phyloP scores from a whole-genome alignment of 768 basidiomycete species.

The Tulasnella sp. region DNA sequence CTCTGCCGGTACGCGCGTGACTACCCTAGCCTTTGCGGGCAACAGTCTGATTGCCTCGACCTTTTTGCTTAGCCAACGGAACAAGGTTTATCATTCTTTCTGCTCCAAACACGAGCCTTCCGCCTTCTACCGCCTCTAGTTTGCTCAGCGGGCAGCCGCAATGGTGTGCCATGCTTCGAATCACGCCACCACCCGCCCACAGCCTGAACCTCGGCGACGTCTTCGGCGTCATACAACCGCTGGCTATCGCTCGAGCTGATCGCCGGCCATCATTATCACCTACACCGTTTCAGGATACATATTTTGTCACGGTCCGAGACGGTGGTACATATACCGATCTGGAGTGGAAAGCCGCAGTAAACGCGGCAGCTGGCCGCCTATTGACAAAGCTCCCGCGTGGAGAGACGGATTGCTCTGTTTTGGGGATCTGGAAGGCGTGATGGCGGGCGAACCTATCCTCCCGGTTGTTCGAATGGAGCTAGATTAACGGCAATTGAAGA shows the following conservation, averaged over 20 bases:
- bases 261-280: constrained; percentile 19
- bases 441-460: background rate
- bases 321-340: background rate
- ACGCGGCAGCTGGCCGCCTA: background rate
- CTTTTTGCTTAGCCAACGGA: constrained; percentile 1
- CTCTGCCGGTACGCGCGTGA: background rate
- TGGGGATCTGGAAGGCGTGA: background rate
- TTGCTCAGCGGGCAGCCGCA: background rate
- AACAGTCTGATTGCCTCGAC: background rate
- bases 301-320: constrained; percentile 14
- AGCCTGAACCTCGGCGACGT: background rate
- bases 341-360: background rate
- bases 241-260: constrained; percentile 13
- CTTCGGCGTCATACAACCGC: background rate
- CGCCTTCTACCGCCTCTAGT: background rate
- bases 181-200: background rate
- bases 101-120: background rate
- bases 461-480: background rate
- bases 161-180: constrained; percentile 9
- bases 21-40: background rate
- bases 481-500: background rate
- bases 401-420: background rate
- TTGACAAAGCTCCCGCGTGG: background rate
- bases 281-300: constrained; percentile 19
- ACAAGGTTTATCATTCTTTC: constrained; percentile 23